Conservation (phyloP, 192 early-diverging fungal species). For the Coemansia sp. region DNA sequence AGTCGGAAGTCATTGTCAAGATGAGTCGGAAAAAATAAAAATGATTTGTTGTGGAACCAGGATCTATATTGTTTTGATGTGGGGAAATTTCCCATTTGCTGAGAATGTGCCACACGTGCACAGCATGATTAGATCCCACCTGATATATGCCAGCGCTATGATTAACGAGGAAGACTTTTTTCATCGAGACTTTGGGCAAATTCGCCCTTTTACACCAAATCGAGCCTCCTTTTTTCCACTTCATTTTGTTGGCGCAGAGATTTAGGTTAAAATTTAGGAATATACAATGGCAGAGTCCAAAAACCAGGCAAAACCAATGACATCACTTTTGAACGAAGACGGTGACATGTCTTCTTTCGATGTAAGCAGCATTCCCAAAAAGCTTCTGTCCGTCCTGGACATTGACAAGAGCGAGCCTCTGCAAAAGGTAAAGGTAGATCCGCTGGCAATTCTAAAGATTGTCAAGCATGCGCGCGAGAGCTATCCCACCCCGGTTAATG, state of each 20-base stretch:
- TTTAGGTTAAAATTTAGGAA: no score
- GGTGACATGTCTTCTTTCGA: slow-evolving; percentile 29
- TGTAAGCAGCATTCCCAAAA: slow-evolving; percentile 33
- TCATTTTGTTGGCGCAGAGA: no score
- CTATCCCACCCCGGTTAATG: slow-evolving; percentile 76
- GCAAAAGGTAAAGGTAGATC: slow-evolving; percentile 68
- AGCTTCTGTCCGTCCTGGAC: slow-evolving; percentile 53
- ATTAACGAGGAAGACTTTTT: no score
- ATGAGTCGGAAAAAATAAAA: neutral
- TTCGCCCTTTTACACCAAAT: no score
- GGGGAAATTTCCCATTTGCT: no score
- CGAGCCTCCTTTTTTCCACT: no score
- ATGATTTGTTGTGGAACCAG: no score
- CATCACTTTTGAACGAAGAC: slow-evolving; percentile 43
- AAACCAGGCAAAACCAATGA: slow-evolving; percentile 50
- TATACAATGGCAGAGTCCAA: slow-evolving; percentile 19
- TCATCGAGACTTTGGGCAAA: no score
- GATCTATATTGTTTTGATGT: no score
- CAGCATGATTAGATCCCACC: no score
- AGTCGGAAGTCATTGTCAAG: slow-evolving; percentile 36
- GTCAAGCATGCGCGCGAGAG: slow-evolving; percentile 93
- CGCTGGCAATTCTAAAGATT: slow-evolving; percentile 90
- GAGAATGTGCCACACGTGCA: no score
- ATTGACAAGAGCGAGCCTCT: slow-evolving; percentile 60
- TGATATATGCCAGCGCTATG: no score